These are phyloP conservation scores for Aureococcus anophagefferens DNA, from an alignment of 108 stramenopile genomes.

Conservation along the genomic window DNA sequence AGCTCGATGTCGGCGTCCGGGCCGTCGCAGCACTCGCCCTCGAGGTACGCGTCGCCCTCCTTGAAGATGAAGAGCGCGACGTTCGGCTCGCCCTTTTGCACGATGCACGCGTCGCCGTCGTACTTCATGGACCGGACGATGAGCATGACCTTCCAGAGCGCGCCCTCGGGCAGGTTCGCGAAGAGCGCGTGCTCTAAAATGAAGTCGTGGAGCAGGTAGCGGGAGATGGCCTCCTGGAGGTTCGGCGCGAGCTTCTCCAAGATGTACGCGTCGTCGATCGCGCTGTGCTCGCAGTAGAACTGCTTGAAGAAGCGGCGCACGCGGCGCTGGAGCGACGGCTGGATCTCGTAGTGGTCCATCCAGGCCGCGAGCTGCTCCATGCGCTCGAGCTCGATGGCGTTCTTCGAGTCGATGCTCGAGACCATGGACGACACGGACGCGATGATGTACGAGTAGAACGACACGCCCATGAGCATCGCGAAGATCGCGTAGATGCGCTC, in stretches of 20 bases:
- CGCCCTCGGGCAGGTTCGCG: conserved; percentile 11
- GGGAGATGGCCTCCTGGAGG: conserved; percentile 13
- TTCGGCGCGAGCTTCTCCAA: conserved; percentile 10
- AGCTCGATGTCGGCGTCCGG: too few relatives aligned
- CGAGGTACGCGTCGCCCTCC: too few relatives aligned
- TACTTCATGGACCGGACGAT: too few relatives aligned
- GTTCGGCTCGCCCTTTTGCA: too few relatives aligned
- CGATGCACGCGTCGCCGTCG: too few relatives aligned
- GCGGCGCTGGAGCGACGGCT: too few relatives aligned
- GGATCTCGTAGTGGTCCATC: background rate
- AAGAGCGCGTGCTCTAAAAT: conserved; percentile 15
- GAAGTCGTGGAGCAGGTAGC: conserved; percentile 12
- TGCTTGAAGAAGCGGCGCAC: too few relatives aligned
- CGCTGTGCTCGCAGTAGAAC: conserved; percentile 24
- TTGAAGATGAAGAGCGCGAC: too few relatives aligned
- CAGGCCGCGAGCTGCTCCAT: conserved; percentile 1
- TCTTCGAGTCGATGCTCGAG: conserved; percentile 2
- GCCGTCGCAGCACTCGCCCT: too few relatives aligned
- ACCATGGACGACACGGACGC: conserved; percentile 12
- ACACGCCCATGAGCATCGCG: conserved; percentile 8
- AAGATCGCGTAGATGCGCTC: conserved; percentile 6
- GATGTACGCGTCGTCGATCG: conserved; percentile 20
- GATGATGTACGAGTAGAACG: conserved; percentile 16
- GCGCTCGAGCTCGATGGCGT: background rate
- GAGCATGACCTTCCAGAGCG: conserved; percentile 7